These are phyloP conservation scores for Ophiostoma perfectum DNA, from an alignment of 2,329 filamentous ascomycete genomes.

Conservation along the genomic window DNA sequence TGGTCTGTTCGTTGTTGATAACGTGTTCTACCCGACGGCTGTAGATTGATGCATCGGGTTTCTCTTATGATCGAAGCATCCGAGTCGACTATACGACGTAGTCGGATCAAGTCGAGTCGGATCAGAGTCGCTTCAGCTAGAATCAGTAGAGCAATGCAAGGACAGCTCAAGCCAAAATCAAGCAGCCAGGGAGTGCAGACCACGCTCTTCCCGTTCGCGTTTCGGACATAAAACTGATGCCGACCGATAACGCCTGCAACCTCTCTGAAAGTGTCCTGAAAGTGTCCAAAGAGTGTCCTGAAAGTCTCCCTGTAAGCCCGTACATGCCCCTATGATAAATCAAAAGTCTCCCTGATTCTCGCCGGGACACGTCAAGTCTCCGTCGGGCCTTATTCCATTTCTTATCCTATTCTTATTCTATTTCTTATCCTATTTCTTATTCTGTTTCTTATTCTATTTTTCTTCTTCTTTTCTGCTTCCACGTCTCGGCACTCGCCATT, in stretches of 20 bases:
- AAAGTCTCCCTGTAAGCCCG: background rate
- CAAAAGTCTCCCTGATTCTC: background rate
- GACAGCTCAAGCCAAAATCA: no score
- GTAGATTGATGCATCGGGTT: no score
- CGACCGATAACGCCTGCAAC: constrained; percentile 17
- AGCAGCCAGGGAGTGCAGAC: background rate
- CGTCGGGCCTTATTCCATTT: background rate
- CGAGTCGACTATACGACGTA: no score
- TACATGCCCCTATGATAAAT: background rate
- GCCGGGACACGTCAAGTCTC: background rate
- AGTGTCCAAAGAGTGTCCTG: background rate
- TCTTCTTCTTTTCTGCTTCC: background rate
- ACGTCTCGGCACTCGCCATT: constrained; percentile 3
- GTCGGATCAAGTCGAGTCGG: no score
- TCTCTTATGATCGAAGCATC: no score
- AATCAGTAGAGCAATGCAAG: no score
- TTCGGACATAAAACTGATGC: constrained; percentile 23
- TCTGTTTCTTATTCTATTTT: background rate
- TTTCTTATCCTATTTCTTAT: background rate
- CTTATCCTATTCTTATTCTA: background rate
- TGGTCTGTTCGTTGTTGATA: no score
- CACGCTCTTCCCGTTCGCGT: constrained; percentile 16
- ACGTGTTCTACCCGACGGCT: no score
- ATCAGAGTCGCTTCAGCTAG: no score
- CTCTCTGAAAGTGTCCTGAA: background rate